Percentiles rank a stretch among this genome's conserved stretches.
Evolutionary conservation across 2,329 filamentous ascomycete species (phyloP).

Genomic region (Metarhizium guizhouense): DNA sequence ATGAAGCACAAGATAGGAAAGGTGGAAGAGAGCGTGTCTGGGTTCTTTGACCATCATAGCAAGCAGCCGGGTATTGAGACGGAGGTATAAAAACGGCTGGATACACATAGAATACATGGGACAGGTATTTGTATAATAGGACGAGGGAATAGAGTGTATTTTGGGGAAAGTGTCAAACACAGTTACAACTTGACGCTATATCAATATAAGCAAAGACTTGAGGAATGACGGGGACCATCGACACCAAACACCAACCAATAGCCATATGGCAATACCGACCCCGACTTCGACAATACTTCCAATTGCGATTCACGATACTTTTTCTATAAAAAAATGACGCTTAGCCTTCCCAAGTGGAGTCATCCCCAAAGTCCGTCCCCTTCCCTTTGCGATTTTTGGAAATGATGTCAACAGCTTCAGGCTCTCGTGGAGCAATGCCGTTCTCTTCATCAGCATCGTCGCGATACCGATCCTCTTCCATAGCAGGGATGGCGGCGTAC

Average conservation of each 20-base stretch:
- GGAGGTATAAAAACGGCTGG: constrained; percentile 43
- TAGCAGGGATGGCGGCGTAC: constrained; percentile 13
- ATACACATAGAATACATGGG: neutral
- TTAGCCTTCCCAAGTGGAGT: neutral
- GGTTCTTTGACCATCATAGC: constrained; percentile 50
- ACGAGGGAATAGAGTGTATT: neutral
- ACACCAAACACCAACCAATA: neutral
- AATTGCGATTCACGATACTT: neutral
- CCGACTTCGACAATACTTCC: neutral
- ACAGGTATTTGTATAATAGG: neutral
- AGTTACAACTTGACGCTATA: neutral
- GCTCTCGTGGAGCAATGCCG: constrained; percentile 5
- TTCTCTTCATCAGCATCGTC: constrained; percentile 14
- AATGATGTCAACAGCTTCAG: constrained; percentile 14
- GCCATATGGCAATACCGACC: neutral
- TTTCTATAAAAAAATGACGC: neutral
- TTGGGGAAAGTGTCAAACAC: neutral
- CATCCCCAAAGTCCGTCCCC: neutral
- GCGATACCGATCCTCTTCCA: constrained; percentile 15
- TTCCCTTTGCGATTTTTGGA: constrained; percentile 16
- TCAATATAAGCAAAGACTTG: neutral
- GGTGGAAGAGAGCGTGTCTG: constrained; percentile 49
- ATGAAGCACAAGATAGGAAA: constrained; percentile 43
- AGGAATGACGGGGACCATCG: neutral
- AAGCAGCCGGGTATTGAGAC: constrained; percentile 56